Conservation (phyloP, 768 basidiomycete genomes). For the Cystobasidium tubakii region DNA sequence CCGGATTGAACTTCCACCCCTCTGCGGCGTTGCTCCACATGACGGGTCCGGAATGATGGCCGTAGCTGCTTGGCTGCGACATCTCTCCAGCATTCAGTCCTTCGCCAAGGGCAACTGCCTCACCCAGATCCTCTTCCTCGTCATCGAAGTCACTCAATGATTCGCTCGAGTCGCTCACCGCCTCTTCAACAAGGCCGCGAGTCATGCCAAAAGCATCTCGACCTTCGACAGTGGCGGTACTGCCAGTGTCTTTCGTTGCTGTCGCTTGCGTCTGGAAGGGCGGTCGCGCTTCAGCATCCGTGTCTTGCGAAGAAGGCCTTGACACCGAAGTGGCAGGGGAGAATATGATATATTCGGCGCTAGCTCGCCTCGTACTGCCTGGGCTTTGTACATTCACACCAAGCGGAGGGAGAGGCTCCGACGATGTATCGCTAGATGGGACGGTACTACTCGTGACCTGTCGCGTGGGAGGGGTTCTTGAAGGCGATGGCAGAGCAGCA, state of each 20-base stretch:
- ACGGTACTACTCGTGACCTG: not conserved
- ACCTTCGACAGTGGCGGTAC: slow-evolving; percentile 4
- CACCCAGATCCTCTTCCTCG: slow-evolving; percentile 29
- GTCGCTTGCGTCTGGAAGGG: slow-evolving; percentile 1
- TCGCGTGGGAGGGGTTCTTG: not conserved
- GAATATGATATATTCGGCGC: slow-evolving; percentile 12
- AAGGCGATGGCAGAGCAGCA: not conserved
- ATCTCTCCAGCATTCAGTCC: not conserved
- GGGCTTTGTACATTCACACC: not conserved
- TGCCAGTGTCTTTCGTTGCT: not conserved
- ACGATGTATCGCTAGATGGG: not conserved
- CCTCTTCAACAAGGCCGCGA: not conserved
- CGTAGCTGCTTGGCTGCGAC: slow-evolving; percentile 29
- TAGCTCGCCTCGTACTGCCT: slow-evolving; percentile 10
- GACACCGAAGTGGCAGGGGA: slow-evolving; percentile 4
- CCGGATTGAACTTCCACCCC: slow-evolving; percentile 22
- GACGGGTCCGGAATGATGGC: not conserved
- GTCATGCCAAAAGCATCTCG: not conserved
- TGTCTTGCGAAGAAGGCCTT: slow-evolving; percentile 18
- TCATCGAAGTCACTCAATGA: slow-evolving; percentile 22
- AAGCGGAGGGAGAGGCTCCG: not conserved
- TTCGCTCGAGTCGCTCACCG: slow-evolving; percentile 30
- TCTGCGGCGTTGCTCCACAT: slow-evolving; percentile 17
- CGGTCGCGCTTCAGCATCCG: slow-evolving; percentile 9
- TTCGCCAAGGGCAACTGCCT: slow-evolving; percentile 21